Percentiles rank a stretch among this genome's conserved stretches.
Conservation (phyloP, 495 filamentous ascomycete species). For the Penicilliopsis zonata region DNA sequence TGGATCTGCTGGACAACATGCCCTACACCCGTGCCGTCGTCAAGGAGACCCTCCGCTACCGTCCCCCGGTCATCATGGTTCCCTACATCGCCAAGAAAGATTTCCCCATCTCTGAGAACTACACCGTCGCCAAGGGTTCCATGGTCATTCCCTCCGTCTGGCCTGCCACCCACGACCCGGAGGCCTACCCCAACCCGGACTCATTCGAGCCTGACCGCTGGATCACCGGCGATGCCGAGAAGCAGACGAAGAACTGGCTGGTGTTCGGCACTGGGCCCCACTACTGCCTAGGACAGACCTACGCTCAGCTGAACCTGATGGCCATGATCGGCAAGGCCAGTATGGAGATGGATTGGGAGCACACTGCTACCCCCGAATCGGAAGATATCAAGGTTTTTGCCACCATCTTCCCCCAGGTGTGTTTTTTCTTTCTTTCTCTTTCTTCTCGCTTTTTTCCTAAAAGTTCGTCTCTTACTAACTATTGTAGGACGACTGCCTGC, state of each 20-base stretch:
- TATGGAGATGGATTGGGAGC: conserved; percentile 81
- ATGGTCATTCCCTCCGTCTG: conserved; percentile 93
- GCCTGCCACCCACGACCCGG: conserved; percentile 83
- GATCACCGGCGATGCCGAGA: conserved; percentile 81
- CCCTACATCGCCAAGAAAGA: conserved; percentile 91
- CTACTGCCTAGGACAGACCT: conserved; percentile 92
- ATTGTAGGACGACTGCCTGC: conserved; percentile 30
- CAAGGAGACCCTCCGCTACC: conserved; percentile 87
- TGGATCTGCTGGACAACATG: conserved; percentile 82
- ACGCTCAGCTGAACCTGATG: conserved; percentile 82
- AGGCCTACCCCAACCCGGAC: conserved; percentile 84
- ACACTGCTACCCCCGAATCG: conserved; percentile 63
- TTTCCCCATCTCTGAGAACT: conserved; percentile 81
- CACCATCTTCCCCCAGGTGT: conserved; percentile 91
- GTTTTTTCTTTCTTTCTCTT: conserved; percentile 16
- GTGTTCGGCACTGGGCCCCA: conserved; percentile 95
- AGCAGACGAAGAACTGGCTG: conserved; percentile 91
- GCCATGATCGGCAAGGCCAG: conserved; percentile 93
- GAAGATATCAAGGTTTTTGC: conserved; percentile 99
- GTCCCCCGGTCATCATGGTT: conserved; percentile 96
- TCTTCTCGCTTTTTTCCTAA: background rate
- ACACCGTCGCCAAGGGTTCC: conserved; percentile 83
- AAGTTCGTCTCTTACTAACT: conserved; percentile 9
- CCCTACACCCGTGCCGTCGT: conserved; percentile 87
- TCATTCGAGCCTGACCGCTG: conserved; percentile 81